Base-by-base conservation (phyloP, 352 stramenopile genomes). In the Phytophthora nicotianae region DNA sequence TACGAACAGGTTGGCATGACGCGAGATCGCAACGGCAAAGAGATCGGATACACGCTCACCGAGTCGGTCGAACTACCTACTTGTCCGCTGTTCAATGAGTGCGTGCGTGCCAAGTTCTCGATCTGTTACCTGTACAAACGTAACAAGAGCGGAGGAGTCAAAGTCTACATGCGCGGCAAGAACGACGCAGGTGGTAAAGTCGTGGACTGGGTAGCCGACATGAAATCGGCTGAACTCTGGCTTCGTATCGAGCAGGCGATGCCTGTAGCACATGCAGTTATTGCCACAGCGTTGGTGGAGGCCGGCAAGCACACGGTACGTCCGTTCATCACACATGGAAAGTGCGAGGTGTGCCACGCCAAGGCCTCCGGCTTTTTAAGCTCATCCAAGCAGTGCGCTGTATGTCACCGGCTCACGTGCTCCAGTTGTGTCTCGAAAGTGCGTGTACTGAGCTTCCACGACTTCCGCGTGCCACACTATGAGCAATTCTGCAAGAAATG, bases 1-100 rank as follows among this genome's bases (percentile, higher is more conserved):
- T 92, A 89, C 58, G 81, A 92, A 64, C 83, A 92, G 58, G 73
- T 83, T 7, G 83, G 83, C 4, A 67, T 90, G 54, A 88, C 76
- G 26, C 65, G 62, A 16, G 79, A 90, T 62, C 74, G 65, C 64
- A 89, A 90, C 24, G 83, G 83, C 67, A 90, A 92, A 51, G 83
- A 92, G 68, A 86, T 92, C 50, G 83, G 83, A 8, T 92, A 92
- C 74, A 86, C 82, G 19, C 70, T 92, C 16, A 86, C 78, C 14
- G 81, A 92, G 61, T 90, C 79, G 9, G 81, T 92, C n/a, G 81
- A 92, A 48, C 50, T 90, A 11, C 74, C 77, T 7, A 87, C 70
- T 11, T 92, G 83, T 50, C 83, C 83, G 41, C 58, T 58, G 4
- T 90, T 92, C 55, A 76, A 75, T 10, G 68, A 88, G 40, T 91